These are phyloP conservation scores for Gliomastix tumulicola DNA, from an alignment of 2,329 filamentous ascomycete species.

Conservation along the genomic window DNA sequence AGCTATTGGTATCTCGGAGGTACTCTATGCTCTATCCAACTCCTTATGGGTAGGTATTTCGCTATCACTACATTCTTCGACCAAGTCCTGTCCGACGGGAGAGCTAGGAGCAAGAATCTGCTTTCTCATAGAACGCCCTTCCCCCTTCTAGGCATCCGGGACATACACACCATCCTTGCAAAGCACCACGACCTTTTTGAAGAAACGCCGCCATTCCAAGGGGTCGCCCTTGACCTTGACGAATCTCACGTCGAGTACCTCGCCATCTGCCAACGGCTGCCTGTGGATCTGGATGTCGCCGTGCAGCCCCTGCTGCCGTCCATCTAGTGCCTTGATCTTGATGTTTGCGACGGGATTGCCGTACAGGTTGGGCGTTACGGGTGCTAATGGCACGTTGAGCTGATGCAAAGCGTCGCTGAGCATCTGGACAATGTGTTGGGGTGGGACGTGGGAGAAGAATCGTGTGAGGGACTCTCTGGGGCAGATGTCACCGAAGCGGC, in stretches of 20 bases:
- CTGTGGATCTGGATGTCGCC: conserved; percentile 70
- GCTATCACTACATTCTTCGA: too few species aligned
- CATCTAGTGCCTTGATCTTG: conserved; percentile 68
- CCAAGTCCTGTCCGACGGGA: too few species aligned
- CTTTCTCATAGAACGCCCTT: too few species aligned
- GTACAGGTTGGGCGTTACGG: conserved; percentile 35
- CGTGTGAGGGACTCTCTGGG: conserved; percentile 81
- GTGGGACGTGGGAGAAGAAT: conserved; percentile 80
- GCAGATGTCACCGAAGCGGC: conserved; percentile 83
- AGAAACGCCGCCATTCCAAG: conserved; percentile 91
- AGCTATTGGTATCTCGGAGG: too few species aligned
- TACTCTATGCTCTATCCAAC: too few species aligned
- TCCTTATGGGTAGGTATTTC: too few species aligned
- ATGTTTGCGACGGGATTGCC: conserved; percentile 55
- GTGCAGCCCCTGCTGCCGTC: conserved; percentile 63
- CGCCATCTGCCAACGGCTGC: conserved; percentile 48
- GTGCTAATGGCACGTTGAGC: conserved; percentile 70
- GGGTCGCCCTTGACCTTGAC: conserved; percentile 94
- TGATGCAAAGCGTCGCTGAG: conserved; percentile 76
- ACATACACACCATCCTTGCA: conserved; percentile 78
- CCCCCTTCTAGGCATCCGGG: conserved; percentile 29
- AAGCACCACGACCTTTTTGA: conserved; percentile 87
- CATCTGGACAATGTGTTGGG: conserved; percentile 70
- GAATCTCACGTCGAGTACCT: conserved; percentile 79
- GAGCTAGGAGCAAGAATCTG: too few species aligned